These are phyloP conservation scores for Tricholoma flavovirens DNA, from an alignment of 768 basidiomycete genomes.

Conservation along the genomic window DNA sequence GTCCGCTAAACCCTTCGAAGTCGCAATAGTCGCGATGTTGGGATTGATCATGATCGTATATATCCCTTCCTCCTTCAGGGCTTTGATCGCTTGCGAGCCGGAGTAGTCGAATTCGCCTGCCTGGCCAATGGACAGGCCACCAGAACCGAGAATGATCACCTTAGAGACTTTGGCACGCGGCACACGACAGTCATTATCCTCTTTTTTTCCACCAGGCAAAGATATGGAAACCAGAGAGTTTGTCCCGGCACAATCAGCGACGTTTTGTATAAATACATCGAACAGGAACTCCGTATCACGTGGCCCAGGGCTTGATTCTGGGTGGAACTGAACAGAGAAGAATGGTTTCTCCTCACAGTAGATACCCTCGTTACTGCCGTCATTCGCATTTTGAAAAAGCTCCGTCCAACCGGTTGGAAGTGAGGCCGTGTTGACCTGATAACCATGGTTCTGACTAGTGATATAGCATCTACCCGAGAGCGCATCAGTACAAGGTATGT, in stretches of 20 bases:
- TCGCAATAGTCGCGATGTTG: slow-evolving; percentile 98
- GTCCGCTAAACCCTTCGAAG: slow-evolving; percentile 95
- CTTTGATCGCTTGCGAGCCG: slow-evolving; percentile 98
- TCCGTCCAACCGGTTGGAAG: slow-evolving; percentile 88
- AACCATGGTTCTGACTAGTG: slow-evolving; percentile 99
- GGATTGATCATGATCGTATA: slow-evolving; percentile 99
- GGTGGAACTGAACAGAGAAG: slow-evolving; percentile 99
- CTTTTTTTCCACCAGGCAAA: slow-evolving; percentile 76
- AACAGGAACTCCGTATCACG: slow-evolving; percentile 99
- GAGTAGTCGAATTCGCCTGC: slow-evolving; percentile 99
- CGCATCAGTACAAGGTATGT: slow-evolving; percentile 94
- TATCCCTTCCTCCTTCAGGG: slow-evolving; percentile 97
- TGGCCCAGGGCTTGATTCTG: slow-evolving; percentile 94
- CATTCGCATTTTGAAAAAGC: slow-evolving; percentile 94
- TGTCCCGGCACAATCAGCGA: slow-evolving; percentile 65
- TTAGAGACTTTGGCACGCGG: slow-evolving; percentile 80
- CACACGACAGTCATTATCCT: slow-evolving; percentile 69
- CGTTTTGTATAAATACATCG: slow-evolving; percentile 90
- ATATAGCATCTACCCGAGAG: slow-evolving; percentile 97
- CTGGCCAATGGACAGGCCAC: slow-evolving; percentile 96
- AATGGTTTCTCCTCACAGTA: slow-evolving; percentile 90
- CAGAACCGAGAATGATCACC: slow-evolving; percentile 95
- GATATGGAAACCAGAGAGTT: slow-evolving; percentile 50
- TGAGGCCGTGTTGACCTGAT: slow-evolving; percentile 79
- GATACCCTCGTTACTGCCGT: slow-evolving; percentile 96